Percentiles rank a stretch among this genome's conserved stretches.
phyloP scores from a whole-genome alignment of 129 eudicot species.

The Oenanthe sinensis region DNA sequence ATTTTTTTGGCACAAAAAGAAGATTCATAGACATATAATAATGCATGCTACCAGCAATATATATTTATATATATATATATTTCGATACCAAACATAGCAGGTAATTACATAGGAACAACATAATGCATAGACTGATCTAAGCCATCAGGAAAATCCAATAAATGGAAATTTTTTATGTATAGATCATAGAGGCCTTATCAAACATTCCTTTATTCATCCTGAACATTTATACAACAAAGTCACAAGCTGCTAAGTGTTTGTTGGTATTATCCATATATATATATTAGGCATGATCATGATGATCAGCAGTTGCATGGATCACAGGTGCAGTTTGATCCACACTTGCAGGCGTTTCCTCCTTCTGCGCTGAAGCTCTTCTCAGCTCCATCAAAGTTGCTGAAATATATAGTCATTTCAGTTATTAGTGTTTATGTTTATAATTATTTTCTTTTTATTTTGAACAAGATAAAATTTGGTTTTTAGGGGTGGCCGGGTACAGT shows the following conservation, averaged over 20 bases:
- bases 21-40: too few relatives aligned
- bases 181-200: background rate
- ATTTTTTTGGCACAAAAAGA: too few relatives aligned
- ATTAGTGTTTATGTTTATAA: background rate
- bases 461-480: background rate
- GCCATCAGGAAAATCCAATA: slow-evolving; percentile 4
- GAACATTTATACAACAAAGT: background rate
- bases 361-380: slow-evolving; percentile 38
- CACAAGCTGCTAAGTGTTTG: slow-evolving; percentile 7
- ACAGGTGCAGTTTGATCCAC: slow-evolving; percentile 47
- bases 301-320: slow-evolving; percentile 9
- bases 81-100: slow-evolving; percentile 9
- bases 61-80: background rate
- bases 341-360: slow-evolving; percentile 45
- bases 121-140: background rate
- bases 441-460: background rate
- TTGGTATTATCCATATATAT: background rate
- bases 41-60: background rate
- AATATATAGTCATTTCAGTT: background rate
- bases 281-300: background rate
- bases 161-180: background rate
- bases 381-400: slow-evolving; percentile 34
- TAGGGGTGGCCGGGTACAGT: background rate
- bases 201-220: background rate
- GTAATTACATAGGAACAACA: background rate